Conservation (phyloP, 768 basidiomycete species). For the Suillus luteus region DNA sequence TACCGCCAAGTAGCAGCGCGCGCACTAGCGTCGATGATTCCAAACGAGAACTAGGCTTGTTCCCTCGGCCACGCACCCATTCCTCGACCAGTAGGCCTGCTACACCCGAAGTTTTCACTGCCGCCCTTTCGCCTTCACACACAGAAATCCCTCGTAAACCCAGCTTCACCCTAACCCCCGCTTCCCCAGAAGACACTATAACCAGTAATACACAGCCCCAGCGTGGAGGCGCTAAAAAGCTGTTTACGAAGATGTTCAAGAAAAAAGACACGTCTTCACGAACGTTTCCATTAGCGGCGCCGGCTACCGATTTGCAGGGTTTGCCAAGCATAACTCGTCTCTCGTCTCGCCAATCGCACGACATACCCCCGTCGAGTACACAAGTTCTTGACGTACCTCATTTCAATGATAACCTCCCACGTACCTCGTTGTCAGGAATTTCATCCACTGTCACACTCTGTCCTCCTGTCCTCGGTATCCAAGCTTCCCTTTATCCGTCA, state of each 20-base stretch:
- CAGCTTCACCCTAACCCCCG: constrained; percentile 20
- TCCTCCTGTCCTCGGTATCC: constrained; percentile 64
- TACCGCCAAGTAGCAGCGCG: constrained; percentile 20
- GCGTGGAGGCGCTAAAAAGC: constrained; percentile 49
- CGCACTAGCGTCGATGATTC: constrained; percentile 34
- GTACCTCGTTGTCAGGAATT: constrained; percentile 16
- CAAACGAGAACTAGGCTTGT: constrained; percentile 24
- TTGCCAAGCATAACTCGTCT: background rate
- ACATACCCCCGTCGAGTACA: constrained; percentile 17
- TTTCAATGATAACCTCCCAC: constrained; percentile 18
- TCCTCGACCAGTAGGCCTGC: constrained; percentile 15
- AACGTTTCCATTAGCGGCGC: constrained; percentile 21
- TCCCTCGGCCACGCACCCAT: constrained; percentile 5
- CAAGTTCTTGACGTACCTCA: constrained; percentile 14
- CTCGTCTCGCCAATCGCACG: constrained; percentile 18
- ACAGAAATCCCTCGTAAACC: constrained; percentile 11
- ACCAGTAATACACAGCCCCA: constrained; percentile 26
- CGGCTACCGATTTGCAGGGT: constrained; percentile 26
- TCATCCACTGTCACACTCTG: constrained; percentile 31
- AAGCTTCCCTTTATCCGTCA: constrained; percentile 61
- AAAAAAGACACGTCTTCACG: constrained; percentile 41
- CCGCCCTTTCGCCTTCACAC: constrained; percentile 3
- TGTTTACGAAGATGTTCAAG: constrained; percentile 76
- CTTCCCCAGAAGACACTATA: constrained; percentile 19
- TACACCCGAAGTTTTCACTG: constrained; percentile 16